Conservation (phyloP, 2,329 filamentous ascomycete genomes). For the Eutypella sp. region DNA sequence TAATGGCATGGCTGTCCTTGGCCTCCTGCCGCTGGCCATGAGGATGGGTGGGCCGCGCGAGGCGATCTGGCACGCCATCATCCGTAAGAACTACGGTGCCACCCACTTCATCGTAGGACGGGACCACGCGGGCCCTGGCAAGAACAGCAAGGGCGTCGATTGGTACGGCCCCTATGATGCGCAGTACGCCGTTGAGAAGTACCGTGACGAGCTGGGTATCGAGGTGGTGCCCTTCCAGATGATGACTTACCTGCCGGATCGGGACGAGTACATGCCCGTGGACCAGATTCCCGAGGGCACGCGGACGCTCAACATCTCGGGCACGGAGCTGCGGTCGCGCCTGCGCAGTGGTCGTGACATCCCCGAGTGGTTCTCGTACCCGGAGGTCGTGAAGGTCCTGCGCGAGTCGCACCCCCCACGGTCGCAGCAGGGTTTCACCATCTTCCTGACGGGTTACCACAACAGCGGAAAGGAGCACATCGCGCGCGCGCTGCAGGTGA, state of each 20-base stretch:
- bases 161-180: slow-evolving; percentile 99
- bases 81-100: slow-evolving; percentile 98
- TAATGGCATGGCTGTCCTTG: slow-evolving; percentile 97
- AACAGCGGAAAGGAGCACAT: slow-evolving; percentile 98
- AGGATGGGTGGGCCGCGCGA: slow-evolving; percentile 98
- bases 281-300: slow-evolving; percentile 81
- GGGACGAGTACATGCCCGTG: slow-evolving; percentile 91
- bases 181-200: slow-evolving; percentile 93
- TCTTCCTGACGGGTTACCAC: slow-evolving; percentile 95
- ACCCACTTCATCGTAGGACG: slow-evolving; percentile 99
- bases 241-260: slow-evolving; percentile 98
- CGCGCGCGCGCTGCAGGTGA: slow-evolving; percentile 90
- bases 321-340: slow-evolving; percentile 85
- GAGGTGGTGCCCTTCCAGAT: slow-evolving; percentile 99
- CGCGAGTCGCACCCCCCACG: slow-evolving; percentile 94
- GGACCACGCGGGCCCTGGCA: slow-evolving; percentile 95
- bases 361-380: slow-evolving; percentile 99
- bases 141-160: slow-evolving; percentile 95
- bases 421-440: slow-evolving; percentile 89
- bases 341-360: slow-evolving; percentile 91
- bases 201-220: slow-evolving; percentile 93
- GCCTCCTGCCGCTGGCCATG: slow-evolving; percentile 94
- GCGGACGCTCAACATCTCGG: slow-evolving; percentile 83
- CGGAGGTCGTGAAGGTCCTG: slow-evolving; percentile 93
- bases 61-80: slow-evolving; percentile 99